phyloP scores from a whole-genome alignment of 2,329 filamentous ascomycete genomes.

The Neocucurbitaria cava region DNA sequence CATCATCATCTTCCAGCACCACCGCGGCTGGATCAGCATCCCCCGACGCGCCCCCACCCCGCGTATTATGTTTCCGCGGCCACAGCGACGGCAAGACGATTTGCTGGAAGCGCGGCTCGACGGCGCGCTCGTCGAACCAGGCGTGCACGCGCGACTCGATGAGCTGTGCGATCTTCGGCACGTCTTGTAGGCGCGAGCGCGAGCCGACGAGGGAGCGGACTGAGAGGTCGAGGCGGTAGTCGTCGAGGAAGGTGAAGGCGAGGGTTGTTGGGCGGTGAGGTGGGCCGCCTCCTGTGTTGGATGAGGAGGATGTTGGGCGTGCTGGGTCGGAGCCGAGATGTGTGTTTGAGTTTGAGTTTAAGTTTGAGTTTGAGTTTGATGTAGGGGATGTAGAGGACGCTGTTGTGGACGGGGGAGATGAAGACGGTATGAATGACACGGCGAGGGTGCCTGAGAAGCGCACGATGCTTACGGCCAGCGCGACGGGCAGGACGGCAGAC shows the following conservation, averaged over 20 bases:
- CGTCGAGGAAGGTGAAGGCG: conserved; percentile 91
- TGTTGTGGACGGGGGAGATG: conserved; percentile 40
- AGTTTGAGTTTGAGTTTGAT: no score
- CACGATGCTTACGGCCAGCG: conserved; percentile 87
- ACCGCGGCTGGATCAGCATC: conserved; percentile 34
- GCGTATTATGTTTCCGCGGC: conserved; percentile 83
- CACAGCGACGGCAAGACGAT: conserved; percentile 83
- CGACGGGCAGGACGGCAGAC: conserved; percentile 89
- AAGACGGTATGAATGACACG: conserved; percentile 85
- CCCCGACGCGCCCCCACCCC: conserved; percentile 71
- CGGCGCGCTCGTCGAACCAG: conserved; percentile 87
- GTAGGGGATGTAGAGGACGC: conserved; percentile 23
- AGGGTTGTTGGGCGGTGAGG: conserved; percentile 75
- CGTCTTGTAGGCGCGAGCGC: conserved; percentile 80
- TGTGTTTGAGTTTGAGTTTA: conserved; percentile 54
- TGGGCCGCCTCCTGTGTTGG: conserved; percentile 18
- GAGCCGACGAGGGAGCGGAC: conserved; percentile 81
- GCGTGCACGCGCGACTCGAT: conserved; percentile 80
- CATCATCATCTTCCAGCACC: no score
- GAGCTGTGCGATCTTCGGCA: conserved; percentile 86
- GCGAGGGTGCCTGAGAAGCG: conserved; percentile 94
- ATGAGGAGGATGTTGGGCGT: conserved; percentile 38
- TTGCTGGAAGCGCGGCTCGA: conserved; percentile 86
- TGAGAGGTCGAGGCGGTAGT: conserved; percentile 84
- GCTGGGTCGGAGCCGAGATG: conserved; percentile 54